Conservation (phyloP, 306 rosid genomes). For the Crataegus laevigata region DNA sequence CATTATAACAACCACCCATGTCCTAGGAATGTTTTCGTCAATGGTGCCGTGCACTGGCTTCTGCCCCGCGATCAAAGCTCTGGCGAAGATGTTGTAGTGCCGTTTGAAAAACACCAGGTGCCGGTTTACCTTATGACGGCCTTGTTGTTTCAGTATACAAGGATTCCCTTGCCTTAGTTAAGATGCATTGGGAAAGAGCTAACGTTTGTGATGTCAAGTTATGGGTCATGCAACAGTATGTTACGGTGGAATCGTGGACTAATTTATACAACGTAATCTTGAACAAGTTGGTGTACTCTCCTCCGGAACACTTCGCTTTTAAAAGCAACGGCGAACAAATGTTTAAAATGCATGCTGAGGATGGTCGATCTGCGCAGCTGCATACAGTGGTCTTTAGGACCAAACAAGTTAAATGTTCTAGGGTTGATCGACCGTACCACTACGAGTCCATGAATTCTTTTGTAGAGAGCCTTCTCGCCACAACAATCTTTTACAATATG, state of each 20-base stretch:
- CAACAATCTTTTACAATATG: too few species aligned
- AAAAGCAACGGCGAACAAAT: too few species aligned
- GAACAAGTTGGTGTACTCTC: too few species aligned
- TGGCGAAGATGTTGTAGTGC: background rate
- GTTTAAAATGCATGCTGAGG: background rate
- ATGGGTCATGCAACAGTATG: background rate
- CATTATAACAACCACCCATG: too few species aligned
- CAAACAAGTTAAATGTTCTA: too few species aligned
- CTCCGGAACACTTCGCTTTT: background rate
- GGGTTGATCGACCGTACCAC: background rate
- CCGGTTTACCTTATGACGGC: too few species aligned
- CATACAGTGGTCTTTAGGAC: too few species aligned
- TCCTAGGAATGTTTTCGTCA: background rate
- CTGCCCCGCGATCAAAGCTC: background rate
- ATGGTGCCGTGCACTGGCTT: background rate
- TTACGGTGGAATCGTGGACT: background rate
- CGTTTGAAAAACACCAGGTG: background rate
- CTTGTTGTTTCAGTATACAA: background rate
- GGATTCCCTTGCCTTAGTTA: background rate
- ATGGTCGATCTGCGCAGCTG: background rate
- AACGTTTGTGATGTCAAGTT: background rate
- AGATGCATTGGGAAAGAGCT: too few species aligned
- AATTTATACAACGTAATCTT: background rate
- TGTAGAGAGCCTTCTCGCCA: too few species aligned
- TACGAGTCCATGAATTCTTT: background rate